Evolutionary conservation across 805 yeast genomes (phyloP), one percentile per base, ranked within the genome.

Genomic region (Torulaspora franciscae): DNA sequence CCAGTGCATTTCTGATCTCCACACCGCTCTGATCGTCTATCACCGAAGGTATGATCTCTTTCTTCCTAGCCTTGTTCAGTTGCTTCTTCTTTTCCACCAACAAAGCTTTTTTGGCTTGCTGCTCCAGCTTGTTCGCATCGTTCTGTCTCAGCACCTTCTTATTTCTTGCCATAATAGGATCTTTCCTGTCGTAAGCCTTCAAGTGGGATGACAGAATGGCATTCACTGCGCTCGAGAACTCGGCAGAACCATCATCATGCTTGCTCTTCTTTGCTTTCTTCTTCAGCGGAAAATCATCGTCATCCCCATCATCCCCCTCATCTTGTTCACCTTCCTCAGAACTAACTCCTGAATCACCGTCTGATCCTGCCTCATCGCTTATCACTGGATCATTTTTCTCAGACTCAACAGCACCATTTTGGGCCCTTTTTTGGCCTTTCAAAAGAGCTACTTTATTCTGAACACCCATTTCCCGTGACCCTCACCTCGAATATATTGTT

Each of bases 131-230:
- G 41, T 85, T 87, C 26, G 81, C 76, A 55, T 90, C 96, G 45
- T 85, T 74, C 53, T 85, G 81, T 66, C 81, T 83, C 40, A 81
- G 49, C 0, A 81, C 76, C 33, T 75, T 72, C 53, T 83, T 85
- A 58, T 85, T 85, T 67, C 98, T 80, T 6, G 91, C 90, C 67
- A 91, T 74, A 45, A 91, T 86, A 2, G 99, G 99, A 62, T 90
- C 95, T 36, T 76, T 76, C 59, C 97, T 75, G 59, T 85, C 88
- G 57, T 91, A 85, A 0, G 96, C 95, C 63, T 93, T 93, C 53
- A 91, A 72, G 57, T 80, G 82, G 1, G 98, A 87, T 4, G 84
- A 85, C 41, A 91, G 68, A 56, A 91, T 84, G 11, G 95, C 93
- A 53, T 71, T 79, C 59, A 93, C 79, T 0, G 98, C 98, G 43